Base-by-base conservation (phyloP, 257 asterid genomes). In the Penstemon eatonii region DNA sequence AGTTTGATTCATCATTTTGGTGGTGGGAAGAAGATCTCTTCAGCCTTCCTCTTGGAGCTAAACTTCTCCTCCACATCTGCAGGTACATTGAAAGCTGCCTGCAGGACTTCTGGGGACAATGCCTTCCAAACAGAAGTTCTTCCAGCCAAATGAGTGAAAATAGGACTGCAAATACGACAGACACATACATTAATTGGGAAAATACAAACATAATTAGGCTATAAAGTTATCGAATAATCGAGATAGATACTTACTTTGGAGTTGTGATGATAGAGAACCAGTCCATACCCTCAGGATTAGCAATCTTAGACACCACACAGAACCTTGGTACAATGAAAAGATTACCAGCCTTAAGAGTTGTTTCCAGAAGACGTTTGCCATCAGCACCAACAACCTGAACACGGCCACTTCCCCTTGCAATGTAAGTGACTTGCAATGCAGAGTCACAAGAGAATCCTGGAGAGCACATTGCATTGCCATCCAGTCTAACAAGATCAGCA, bases 191-290 rank as follows among this genome's bases (percentile, higher is more conserved):
- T 25, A 12, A 42, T 63, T 47, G 54, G 3, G 39, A 45, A 33
- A 54, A 18, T 7, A 4, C 13, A 15, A 25, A 5, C 3, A 41
- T 46, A 43, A 45, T 11, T 6, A 53, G n/a, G 25, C 54, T 6
- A 36, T 43, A 42, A 52, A 3, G 46, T 53, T 33, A 61, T 41
- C 13, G 42, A n/a, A 4, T 2, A 33, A 42, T 39, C 33, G 2
- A 55, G 56, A 10, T 6, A 6, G 45, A 6, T n/a, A 70, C 94
- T 71, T 66, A 90, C 96, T 90, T 84, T 13, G 98, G 98, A 15
- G 98, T 92, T 8, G 92, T 83, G 83, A 92, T 87, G 68, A 89
- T 92, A 10, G 96, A 92, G 90, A 89, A 89, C 96, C 96, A 89
- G 56, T 86, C 96, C 91, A 92, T 42, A 62, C 96, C 98, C 60